phyloP scores from a whole-genome alignment of 2,329 filamentous ascomycete genomes.

The Talaromyces rugulosus region DNA sequence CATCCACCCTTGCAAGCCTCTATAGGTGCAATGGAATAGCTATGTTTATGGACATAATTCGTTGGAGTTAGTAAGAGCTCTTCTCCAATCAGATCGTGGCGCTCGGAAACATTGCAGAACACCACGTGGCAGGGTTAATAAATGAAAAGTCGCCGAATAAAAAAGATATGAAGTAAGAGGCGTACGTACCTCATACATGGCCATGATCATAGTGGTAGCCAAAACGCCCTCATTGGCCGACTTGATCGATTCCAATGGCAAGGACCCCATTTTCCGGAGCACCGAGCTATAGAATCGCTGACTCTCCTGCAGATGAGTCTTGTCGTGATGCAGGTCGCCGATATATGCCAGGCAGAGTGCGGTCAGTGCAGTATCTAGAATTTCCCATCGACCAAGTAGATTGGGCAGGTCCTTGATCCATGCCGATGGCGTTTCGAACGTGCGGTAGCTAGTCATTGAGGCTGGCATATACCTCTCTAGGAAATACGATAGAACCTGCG shows the following conservation, averaged over 20 bases:
- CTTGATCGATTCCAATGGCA: conserved; percentile 8
- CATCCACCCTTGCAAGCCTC: conserved; percentile 11
- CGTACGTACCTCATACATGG: conserved; percentile 11
- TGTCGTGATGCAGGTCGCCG: conserved; percentile 4
- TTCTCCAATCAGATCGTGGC: not conserved
- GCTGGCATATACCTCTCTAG: conserved; percentile 10
- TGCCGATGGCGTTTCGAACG: conserved; percentile 10
- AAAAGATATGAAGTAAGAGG: not conserved
- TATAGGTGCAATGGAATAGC: conserved; percentile 12
- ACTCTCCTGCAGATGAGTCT: conserved; percentile 9
- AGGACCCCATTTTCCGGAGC: conserved; percentile 5
- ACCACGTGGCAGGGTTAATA: not conserved
- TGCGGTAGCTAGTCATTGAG: conserved; percentile 10
- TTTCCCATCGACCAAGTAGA: conserved; percentile 10
- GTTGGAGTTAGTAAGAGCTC: not conserved
- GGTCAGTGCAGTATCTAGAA: conserved; percentile 7
- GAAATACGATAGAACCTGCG: conserved; percentile 12
- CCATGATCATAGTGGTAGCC: conserved; percentile 12
- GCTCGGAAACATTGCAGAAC: not conserved
- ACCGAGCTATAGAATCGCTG: conserved; percentile 6
- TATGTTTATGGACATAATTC: not conserved
- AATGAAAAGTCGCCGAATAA: not conserved
- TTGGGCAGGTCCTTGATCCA: conserved; percentile 11
- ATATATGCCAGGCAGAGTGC: conserved; percentile 12
- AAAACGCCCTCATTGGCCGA: conserved; percentile 10